Evolutionary conservation across 257 asterid genomes (phyloP).

Genomic region (Ehretia macrophylla): DNA sequence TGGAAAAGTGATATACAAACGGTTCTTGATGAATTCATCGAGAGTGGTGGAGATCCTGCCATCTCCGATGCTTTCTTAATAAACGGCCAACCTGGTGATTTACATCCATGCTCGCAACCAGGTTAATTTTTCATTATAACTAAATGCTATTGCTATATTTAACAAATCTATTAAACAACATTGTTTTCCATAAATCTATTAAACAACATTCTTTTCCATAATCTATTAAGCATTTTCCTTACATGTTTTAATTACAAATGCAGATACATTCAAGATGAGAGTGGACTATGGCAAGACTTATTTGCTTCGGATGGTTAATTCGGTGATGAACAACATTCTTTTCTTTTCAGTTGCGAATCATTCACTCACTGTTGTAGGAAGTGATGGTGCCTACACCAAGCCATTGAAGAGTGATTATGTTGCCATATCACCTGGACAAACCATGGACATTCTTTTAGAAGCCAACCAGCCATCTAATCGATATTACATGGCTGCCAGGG

Average conservation of each 20-base stretch:
- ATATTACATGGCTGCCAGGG: slow-evolving; percentile 57
- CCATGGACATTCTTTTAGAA: slow-evolving; percentile 45
- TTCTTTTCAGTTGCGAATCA: slow-evolving; percentile 48
- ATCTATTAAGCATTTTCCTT: too few relatives aligned
- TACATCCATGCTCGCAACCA: slow-evolving; percentile 41
- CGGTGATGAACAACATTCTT: slow-evolving; percentile 53
- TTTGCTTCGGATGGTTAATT: slow-evolving; percentile 46
- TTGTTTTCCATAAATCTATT: too few relatives aligned
- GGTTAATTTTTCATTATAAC: slow-evolving; percentile 16
- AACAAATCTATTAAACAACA: too few relatives aligned
- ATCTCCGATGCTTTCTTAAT: slow-evolving; percentile 51
- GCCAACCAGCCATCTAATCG: slow-evolving; percentile 45
- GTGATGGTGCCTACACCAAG: slow-evolving; percentile 49
- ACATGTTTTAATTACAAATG: too few relatives aligned
- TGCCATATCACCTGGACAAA: slow-evolving; percentile 57
- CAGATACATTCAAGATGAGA: slow-evolving; percentile 42
- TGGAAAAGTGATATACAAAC: slow-evolving; percentile 43
- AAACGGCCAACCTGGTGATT: slow-evolving; percentile 67
- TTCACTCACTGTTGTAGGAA: slow-evolving; percentile 44
- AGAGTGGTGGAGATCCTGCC: slow-evolving; percentile 41
- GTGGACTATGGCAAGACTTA: slow-evolving; percentile 50
- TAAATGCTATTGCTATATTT: background rate
- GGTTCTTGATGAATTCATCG: slow-evolving; percentile 27
- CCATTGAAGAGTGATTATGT: slow-evolving; percentile 36
- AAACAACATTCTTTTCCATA: too few relatives aligned